phyloP scores from a whole-genome alignment of 2,329 filamentous ascomycete genomes.

The Colletotrichum tropicicola region DNA sequence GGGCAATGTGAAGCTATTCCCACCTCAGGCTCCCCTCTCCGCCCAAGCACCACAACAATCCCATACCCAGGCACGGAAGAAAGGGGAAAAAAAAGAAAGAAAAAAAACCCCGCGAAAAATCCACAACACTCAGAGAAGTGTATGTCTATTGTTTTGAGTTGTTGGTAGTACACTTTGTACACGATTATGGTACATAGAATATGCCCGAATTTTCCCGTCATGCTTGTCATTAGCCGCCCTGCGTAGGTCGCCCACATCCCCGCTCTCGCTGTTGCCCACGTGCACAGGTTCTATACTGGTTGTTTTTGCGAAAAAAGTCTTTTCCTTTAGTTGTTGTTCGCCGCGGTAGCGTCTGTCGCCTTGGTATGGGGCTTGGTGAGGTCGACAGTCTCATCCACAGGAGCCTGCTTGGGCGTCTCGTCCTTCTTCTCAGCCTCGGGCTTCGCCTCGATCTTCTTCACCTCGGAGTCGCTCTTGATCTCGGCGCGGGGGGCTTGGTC shows the following conservation, averaged over 20 bases:
- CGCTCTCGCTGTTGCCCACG: background rate
- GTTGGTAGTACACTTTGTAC: conserved; percentile 29
- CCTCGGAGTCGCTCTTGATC: conserved; percentile 11
- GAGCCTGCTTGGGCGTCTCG: conserved; percentile 19
- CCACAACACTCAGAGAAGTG: conserved; percentile 5
- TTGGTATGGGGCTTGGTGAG: conserved; percentile 34
- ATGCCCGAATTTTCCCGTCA: conserved; percentile 22
- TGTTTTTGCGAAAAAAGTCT: background rate
- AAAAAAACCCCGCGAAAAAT: background rate
- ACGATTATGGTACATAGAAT: conserved; percentile 28
- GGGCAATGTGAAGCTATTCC: background rate
- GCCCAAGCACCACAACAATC: background rate
- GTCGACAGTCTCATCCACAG: conserved; percentile 18
- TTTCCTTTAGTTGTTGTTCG: conserved; percentile 35
- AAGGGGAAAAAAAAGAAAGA: background rate
- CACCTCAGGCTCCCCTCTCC: background rate
- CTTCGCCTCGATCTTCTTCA: conserved; percentile 29
- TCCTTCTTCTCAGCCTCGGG: conserved; percentile 23
- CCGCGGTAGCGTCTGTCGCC: conserved; percentile 42
- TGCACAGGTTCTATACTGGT: background rate
- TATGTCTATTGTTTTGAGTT: conserved; percentile 21
- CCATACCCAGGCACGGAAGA: background rate
- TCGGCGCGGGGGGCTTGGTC: conserved; percentile 3
- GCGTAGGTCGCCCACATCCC: background rate
- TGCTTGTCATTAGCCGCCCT: conserved; percentile 26